These are phyloP conservation scores for Solanum chiquidenum DNA, from an alignment of 257 asterid genomes.

Conservation along the genomic window DNA sequence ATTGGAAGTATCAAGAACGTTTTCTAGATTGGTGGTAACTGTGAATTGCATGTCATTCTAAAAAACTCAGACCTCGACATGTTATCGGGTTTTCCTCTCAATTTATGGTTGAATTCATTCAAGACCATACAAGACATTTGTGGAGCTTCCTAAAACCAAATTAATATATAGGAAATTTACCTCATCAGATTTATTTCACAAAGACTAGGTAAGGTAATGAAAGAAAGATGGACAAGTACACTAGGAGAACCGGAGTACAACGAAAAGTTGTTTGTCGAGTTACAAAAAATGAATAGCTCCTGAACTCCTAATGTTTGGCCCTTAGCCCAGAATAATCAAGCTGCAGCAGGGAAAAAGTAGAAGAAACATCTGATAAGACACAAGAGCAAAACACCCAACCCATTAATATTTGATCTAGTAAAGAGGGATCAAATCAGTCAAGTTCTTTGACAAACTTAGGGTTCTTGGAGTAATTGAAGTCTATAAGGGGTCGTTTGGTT, in stretches of 20 bases:
- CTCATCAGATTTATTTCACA: not conserved
- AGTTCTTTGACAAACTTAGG: not conserved
- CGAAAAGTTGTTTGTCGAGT: not conserved
- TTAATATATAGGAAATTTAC: not conserved
- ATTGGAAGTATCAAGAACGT: not conserved
- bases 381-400: not conserved
- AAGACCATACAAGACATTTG: not conserved
- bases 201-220: not conserved
- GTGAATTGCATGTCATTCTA: not conserved
- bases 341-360: not conserved
- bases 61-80: not conserved
- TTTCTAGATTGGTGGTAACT: not conserved
- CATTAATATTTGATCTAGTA: not conserved
- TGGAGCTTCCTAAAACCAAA: not conserved
- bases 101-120: not conserved
- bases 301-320: not conserved
- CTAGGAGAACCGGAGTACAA: not conserved
- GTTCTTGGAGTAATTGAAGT: not conserved
- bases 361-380: not conserved
- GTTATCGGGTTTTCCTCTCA: not conserved
- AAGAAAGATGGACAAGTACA: not conserved
- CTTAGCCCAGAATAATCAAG: not conserved
- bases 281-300: not conserved
- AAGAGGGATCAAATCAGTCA: not conserved
- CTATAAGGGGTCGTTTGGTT: too few species aligned